phyloP scores from a whole-genome alignment of 2,329 filamentous ascomycete genomes.

The Penicillium sp. region DNA sequence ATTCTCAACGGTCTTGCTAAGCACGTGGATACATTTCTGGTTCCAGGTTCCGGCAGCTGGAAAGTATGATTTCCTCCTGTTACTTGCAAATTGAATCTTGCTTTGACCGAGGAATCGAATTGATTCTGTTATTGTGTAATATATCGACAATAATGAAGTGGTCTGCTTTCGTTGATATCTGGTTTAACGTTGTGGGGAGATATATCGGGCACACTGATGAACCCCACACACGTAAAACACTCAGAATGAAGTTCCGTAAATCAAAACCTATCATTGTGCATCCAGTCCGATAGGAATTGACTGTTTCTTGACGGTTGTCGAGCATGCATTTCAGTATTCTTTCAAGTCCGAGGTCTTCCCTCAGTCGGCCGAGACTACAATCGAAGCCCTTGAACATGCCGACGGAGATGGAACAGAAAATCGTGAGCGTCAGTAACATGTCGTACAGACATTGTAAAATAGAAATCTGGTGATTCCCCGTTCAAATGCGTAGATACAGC shows the following conservation, averaged over 20 bases:
- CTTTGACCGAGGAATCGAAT: too few relatives aligned
- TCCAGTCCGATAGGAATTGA: neutral
- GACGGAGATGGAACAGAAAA: neutral
- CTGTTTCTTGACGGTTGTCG: neutral
- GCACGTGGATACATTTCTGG: neutral
- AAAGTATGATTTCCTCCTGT: neutral
- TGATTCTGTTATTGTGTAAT: too few relatives aligned
- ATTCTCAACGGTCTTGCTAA: too few relatives aligned
- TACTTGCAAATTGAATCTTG: neutral
- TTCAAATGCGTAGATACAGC: neutral
- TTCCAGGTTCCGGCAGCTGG: neutral
- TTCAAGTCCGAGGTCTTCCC: neutral
- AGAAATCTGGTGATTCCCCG: too few relatives aligned
- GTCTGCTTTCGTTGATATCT: neutral
- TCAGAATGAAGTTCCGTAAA: neutral
- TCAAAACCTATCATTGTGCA: neutral
- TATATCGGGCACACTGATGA: neutral
- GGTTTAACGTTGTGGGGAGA: neutral
- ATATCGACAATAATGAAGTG: neutral
- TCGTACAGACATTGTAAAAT: neutral
- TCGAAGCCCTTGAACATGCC: neutral
- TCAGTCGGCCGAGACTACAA: neutral
- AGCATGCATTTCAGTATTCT: too few relatives aligned
- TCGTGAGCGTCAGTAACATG: neutral
- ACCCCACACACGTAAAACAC: neutral